Percentiles rank a stretch among this genome's conserved stretches.
Conservation (phyloP, 75 land plant species). For the Selaginella tamariscina region DNA sequence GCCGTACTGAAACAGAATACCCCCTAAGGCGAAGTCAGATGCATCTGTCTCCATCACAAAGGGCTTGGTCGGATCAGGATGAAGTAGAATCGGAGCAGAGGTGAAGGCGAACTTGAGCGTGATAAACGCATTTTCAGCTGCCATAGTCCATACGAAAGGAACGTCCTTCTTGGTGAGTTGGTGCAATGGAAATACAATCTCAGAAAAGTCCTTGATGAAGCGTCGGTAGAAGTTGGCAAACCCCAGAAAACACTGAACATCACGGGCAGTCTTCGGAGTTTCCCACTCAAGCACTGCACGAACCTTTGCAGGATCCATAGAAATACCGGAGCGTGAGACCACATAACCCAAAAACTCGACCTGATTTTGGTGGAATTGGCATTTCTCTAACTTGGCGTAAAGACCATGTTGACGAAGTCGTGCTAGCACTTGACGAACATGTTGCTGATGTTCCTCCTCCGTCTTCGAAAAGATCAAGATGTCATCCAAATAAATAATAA, state of each 20-base stretch:
- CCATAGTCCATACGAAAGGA: constrained; percentile 11
- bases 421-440: constrained; percentile 12
- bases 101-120: constrained; percentile 4
- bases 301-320: constrained; percentile 21
- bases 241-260: constrained; percentile 14
- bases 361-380: constrained; percentile 14
- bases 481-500: constrained; percentile 20
- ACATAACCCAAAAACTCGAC: constrained; percentile 23
- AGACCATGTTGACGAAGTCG: constrained; percentile 8
- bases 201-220: constrained; percentile 1
- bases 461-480: constrained; percentile 19
- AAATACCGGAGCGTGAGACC: constrained; percentile 14
- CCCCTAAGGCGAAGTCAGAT: constrained; percentile 17
- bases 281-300: constrained; percentile 10
- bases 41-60: constrained; percentile 28
- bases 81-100: background rate
- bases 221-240: constrained; percentile 4
- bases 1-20: constrained; percentile 19
- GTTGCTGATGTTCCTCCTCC: constrained; percentile 16
- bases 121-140: constrained; percentile 11
- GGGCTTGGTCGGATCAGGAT: constrained; percentile 16
- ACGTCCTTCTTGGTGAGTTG: constrained; percentile 3
- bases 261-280: background rate
- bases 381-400: constrained; percentile 21
- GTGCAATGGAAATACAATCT: constrained; percentile 1